Percentiles rank a stretch among this genome's conserved stretches.
Conservation (phyloP, 768 basidiomycete species). For the Stropharia rugosoannulata region DNA sequence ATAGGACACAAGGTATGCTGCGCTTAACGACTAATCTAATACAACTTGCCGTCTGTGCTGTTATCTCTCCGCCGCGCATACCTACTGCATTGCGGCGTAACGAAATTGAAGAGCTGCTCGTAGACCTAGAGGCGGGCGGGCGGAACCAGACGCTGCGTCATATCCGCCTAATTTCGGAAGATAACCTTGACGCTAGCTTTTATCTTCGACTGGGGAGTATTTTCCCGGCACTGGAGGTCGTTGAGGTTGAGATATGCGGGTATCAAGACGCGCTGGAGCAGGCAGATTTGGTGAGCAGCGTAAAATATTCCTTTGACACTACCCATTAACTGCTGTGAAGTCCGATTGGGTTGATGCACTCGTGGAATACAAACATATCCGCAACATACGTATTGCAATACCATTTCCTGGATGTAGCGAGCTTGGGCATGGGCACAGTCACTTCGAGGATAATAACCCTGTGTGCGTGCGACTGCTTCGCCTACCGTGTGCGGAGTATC, state of each 20-base stretch:
- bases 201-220: slow-evolving; percentile 26
- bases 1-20: slow-evolving; percentile 29
- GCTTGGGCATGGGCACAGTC: slow-evolving; percentile 26
- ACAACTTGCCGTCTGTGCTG: slow-evolving; percentile 33
- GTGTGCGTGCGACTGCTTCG: slow-evolving; percentile 27
- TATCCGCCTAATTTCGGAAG: slow-evolving; percentile 40
- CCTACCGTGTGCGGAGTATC: slow-evolving; percentile 30
- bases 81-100: slow-evolving; percentile 32
- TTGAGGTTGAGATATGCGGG: slow-evolving; percentile 42
- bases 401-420: slow-evolving; percentile 38
- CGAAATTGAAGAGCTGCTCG: slow-evolving; percentile 31
- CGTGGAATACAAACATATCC: slow-evolving; percentile 19
- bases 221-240: slow-evolving; percentile 33
- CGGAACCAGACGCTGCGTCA: slow-evolving; percentile 21
- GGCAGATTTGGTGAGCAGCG: slow-evolving; percentile 35
- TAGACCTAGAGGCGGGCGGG: slow-evolving; percentile 24
- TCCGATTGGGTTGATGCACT: slow-evolving; percentile 34
- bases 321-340: slow-evolving; percentile 17
- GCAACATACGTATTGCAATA: slow-evolving; percentile 33
- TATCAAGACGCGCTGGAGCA: slow-evolving; percentile 39
- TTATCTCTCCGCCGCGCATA: slow-evolving; percentile 33
- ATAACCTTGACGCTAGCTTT: slow-evolving; percentile 32
- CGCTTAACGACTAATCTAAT: slow-evolving; percentile 29
- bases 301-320: neutral
- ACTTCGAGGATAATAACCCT: neutral